Evolutionary conservation across 176 grass and related monocot genomes (phyloP), one percentile per base, ranked within the genome.

Genomic region (Carex scoparia): DNA sequence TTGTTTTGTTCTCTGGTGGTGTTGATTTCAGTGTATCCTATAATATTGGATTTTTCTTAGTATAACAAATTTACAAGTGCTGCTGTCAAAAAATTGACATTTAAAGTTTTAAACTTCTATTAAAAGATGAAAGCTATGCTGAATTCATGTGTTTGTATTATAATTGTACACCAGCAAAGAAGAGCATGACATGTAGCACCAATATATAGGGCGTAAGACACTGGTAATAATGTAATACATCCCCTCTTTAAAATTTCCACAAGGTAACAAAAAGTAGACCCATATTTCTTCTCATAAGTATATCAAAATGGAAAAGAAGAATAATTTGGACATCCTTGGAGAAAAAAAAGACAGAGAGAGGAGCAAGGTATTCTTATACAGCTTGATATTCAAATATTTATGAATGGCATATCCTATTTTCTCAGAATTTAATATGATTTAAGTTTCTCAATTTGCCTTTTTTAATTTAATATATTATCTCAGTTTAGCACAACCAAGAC

Each of bases 1-100:
- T 93, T 66, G 75, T 90, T 88, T 92, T 94, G 88, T 92, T 94
- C 89, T 98, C 95, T 1, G 93, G 84, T 14, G 95, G 95, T 69
- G 88, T 85, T 12, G 84, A 90, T 89, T 81, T 93, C 66, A 94
- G 88, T 3, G 95, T 98, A 85, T 98, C 91, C 95, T 98, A 53
- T 4, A 14, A 65, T 51, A 65, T 65, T 83, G n/a, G 62, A 60
- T 12, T 80, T 37, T 12, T 30, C 31, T 68, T 35, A 51, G n/a
- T 70, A 70, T 65, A 10, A 53, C 42, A 83, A 48, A 46, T 37
- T 81, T 5, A 65, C 27, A 81, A 42, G 57, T 81, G 57, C 35
- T 6, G 12, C 35, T 44, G 33, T 55, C 23, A 53, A 76, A 12
- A 11, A 55, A 15, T 31, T 75, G 1, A 23, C n/a, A 55, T 30